These are phyloP conservation scores for Saccharum spontaneum DNA, from an alignment of 176 grass and related monocot genomes.

Conservation along the genomic window DNA sequence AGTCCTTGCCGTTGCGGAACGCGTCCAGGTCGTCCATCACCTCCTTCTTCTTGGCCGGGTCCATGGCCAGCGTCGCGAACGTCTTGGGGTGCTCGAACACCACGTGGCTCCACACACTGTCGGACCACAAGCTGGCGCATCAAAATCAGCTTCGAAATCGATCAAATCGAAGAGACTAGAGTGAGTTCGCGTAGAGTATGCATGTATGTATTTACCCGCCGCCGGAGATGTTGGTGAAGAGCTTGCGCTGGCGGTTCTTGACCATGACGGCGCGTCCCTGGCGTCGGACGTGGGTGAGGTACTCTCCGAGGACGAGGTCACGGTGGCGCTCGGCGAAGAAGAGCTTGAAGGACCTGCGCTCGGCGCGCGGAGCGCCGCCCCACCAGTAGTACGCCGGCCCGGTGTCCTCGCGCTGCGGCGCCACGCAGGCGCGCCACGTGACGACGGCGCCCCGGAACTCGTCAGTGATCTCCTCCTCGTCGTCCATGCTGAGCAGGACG, in stretches of 20 bases:
- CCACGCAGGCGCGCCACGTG: slow-evolving; percentile 6
- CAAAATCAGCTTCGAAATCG: not conserved
- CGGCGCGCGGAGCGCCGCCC: not conserved
- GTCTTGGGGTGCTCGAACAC: slow-evolving; percentile 41
- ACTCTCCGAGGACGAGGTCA: slow-evolving; percentile 11
- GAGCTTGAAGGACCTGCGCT: slow-evolving; percentile 7
- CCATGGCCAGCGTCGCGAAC: slow-evolving; percentile 39
- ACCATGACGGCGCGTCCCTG: slow-evolving; percentile 17
- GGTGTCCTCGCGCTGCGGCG: not conserved
- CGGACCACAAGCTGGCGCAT: not conserved
- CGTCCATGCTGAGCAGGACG: slow-evolving; percentile 26
- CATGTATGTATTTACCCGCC: not conserved
- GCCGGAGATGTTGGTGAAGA: slow-evolving; percentile 41
- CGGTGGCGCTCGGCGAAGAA: slow-evolving; percentile 26
- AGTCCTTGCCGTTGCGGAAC: slow-evolving; percentile 20
- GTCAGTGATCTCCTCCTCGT: slow-evolving; percentile 41
- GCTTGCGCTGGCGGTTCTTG: slow-evolving; percentile 33
- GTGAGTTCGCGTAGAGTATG: no score
- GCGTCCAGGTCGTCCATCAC: slow-evolving; percentile 22
- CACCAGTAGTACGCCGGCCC: not conserved
- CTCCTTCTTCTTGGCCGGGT: slow-evolving; percentile 29
- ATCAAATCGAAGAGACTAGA: no score
- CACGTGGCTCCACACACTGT: slow-evolving; percentile 30
- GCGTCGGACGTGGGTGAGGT: slow-evolving; percentile 33
- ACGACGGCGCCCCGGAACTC: not conserved